These are phyloP conservation scores for Persicaria tinctoria DNA, from an alignment of 148 eudicot genomes.

Conservation along the genomic window DNA sequence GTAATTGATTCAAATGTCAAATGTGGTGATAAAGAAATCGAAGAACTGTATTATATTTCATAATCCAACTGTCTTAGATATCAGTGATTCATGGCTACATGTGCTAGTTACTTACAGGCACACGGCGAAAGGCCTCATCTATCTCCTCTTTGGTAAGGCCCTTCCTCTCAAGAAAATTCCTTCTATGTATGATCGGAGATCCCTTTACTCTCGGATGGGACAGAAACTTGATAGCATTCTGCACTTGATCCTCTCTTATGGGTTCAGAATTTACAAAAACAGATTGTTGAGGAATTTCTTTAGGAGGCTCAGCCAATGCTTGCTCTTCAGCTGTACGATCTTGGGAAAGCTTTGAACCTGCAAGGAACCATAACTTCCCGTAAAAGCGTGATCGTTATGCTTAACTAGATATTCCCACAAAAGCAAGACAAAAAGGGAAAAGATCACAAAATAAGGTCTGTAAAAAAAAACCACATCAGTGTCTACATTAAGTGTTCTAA, in stretches of 20 bases:
- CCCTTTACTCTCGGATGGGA: constrained; percentile 95
- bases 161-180: constrained; percentile 93
- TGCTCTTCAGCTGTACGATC: constrained; percentile 23
- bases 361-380: not conserved
- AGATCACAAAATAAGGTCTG: too few relatives aligned
- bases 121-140: constrained; percentile 96
- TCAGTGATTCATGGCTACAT: not conserved
- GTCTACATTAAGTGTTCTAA: not conserved
- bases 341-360: constrained; percentile 29
- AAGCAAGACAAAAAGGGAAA: not conserved
- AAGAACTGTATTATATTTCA: not conserved
- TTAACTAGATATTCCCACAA: not conserved
- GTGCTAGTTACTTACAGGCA: constrained; percentile 58
- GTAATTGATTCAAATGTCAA: constrained; percentile 14
- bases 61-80: not conserved
- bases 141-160: constrained; percentile 98
- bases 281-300: constrained; percentile 43
- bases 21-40: not conserved
- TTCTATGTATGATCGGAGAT: constrained; percentile 78
- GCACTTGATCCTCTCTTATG: constrained; percentile 87
- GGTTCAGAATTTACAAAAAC: constrained; percentile 83
- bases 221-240: constrained; percentile 84
- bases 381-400: not conserved
- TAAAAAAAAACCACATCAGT: not conserved
- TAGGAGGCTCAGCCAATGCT: constrained; percentile 32